A percentile compares a stretch with the other conserved stretches of the same genome.
Evolutionary conservation across 192 early-diverging fungal genomes (phyloP).

Genomic region (Coemansia sp.): DNA sequence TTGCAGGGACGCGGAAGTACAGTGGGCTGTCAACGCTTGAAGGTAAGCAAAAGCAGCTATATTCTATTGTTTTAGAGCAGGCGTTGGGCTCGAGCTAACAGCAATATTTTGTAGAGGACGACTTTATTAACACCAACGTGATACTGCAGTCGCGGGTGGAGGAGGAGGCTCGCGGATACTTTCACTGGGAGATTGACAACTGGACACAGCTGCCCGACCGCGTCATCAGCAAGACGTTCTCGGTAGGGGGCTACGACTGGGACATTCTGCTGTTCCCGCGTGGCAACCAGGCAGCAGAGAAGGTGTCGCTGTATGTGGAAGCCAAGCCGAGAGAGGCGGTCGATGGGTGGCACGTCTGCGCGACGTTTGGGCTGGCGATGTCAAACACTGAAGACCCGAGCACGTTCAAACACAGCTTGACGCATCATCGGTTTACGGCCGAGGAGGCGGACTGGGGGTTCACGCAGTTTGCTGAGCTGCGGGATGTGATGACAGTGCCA

Average conservation of each 20-base stretch:
- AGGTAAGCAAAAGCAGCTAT: conserved; percentile 9
- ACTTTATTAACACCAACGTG: conserved; percentile 23
- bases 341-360: conserved; percentile 76
- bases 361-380: conserved; percentile 75
- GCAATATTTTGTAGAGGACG: conserved; percentile 25
- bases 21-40: conserved; percentile 9
- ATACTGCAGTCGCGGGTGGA: conserved; percentile 16
- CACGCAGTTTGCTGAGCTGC: conserved; percentile 66
- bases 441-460: conserved; percentile 96
- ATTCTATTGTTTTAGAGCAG: not conserved
- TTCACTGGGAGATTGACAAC: conserved; percentile 51
- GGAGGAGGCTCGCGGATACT: conserved; percentile 33
- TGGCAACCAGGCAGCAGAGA: conserved; percentile 74
- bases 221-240: conserved; percentile 35
- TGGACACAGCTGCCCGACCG: conserved; percentile 35
- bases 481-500: conserved; percentile 41
- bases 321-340: conserved; percentile 66
- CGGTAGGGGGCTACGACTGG: conserved; percentile 58
- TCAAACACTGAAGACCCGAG: conserved; percentile 71
- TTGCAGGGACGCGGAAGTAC: conserved; percentile 4
- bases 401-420: conserved; percentile 53
- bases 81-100: not conserved
- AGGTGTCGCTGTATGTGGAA: conserved; percentile 83
- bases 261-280: conserved; percentile 84
- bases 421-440: conserved; percentile 80